These are phyloP conservation scores for Clavispora carvajalis DNA, from an alignment of 805 yeast species.

Conservation along the genomic window DNA sequence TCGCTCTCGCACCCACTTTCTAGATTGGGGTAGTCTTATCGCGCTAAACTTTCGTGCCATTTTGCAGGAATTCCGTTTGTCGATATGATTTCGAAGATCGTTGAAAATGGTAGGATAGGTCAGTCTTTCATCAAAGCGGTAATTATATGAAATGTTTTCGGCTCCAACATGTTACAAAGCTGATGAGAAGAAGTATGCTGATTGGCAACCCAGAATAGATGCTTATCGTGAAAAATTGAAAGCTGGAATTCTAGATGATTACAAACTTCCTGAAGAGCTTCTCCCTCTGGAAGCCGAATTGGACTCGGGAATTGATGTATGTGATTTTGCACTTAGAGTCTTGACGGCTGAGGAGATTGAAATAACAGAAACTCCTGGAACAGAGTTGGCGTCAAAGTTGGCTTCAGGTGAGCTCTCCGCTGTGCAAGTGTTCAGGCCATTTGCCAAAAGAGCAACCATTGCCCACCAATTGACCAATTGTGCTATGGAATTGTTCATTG, in stretches of 20 bases:
- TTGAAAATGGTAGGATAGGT: too few species aligned
- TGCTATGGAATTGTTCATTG: slow-evolving; percentile 17
- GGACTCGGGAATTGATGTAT: slow-evolving; percentile 13
- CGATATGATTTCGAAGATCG: too few species aligned
- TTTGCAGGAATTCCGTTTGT: too few species aligned
- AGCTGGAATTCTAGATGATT: slow-evolving; percentile 15
- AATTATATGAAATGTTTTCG: not conserved
- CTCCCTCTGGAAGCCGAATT: slow-evolving; percentile 12
- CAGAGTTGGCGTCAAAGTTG: slow-evolving; percentile 10
- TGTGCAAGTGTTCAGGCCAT: slow-evolving; percentile 11
- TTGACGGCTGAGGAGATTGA: slow-evolving; percentile 8
- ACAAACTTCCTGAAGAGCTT: slow-evolving; percentile 8
- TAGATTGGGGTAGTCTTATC: too few species aligned
- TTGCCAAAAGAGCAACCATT: slow-evolving; percentile 15
- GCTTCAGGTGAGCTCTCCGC: slow-evolving; percentile 11
- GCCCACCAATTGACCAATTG: slow-evolving; percentile 17
- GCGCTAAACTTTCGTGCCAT: too few species aligned
- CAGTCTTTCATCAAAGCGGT: too few species aligned
- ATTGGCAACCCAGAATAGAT: slow-evolving; percentile 29
- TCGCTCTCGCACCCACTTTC: too few species aligned
- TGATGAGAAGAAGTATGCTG: slow-evolving; percentile 6
- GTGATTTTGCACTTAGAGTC: slow-evolving; percentile 7
- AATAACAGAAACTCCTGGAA: slow-evolving; percentile 10
- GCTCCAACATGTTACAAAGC: slow-evolving; percentile 5
- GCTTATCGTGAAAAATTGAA: slow-evolving; percentile 23